Base-by-base conservation (phyloP, 805 yeast species). In the Saccharomycopsis olivae region DNA sequence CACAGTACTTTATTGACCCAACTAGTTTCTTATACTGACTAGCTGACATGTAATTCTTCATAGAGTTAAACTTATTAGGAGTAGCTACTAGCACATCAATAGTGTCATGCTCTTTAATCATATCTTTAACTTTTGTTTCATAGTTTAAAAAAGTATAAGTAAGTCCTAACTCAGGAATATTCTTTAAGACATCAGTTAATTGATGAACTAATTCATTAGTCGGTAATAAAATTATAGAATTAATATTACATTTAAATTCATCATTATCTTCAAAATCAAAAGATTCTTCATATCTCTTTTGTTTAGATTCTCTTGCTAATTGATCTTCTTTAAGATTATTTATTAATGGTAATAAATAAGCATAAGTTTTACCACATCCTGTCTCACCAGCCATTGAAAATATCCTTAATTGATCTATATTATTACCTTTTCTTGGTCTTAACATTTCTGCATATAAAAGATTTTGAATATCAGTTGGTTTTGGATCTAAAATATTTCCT, bases 361-460 rank as follows among this genome's bases (percentile, higher is more conserved):
- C 87, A 77, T 95, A 76, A 0, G 98, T 89, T 55, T 89, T 89
- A 6, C 98, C 98, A 0, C 95, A 81, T 0, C 98, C 98, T 0
- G 98, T 89, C 56, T 92, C 97, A 2, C 96, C 95, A 1, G 97
- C 96, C 40, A 89, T 58, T 2, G 92, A 74, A 63, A 74, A 85
- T 1, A 78, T 69, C 48, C 76, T 75, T 36, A 76, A 51, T 43
- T 66, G 60, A 5, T 56, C 58, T 16, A 51, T 43, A 30, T 53
- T 49, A 36, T 49, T 48, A 44, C 49, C 9, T 51, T 40, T 52
- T 17, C 63, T 54, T 8, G 30, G 32, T 31, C 68, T 60, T 3
- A 71, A 57, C 38, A 75, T 69, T 21, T 75, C 67, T 49, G 73
- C 68, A 31, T 84, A 71, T 4, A 92, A 79, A 4, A 88, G 79